A percentile compares a stretch with the other conserved stretches of the same genome.
phyloP scores from a whole-genome alignment of 2,329 filamentous ascomycete species.

The Ilyonectria robusta region DNA sequence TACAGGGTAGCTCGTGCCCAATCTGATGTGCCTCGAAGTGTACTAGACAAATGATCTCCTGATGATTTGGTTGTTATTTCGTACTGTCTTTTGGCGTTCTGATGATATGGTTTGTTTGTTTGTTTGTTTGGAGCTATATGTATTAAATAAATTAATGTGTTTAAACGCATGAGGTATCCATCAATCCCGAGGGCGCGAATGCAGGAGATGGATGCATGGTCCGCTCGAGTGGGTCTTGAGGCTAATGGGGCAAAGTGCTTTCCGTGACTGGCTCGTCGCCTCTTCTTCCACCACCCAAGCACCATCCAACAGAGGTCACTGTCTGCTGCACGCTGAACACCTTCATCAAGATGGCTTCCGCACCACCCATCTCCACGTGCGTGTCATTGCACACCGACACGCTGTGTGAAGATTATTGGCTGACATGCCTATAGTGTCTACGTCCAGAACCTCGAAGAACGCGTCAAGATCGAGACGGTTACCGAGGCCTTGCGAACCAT shows the following conservation, averaged over 20 bases:
- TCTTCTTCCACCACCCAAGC: background rate
- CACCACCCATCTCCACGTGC: slow-evolving; percentile 74
- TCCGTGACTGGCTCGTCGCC: background rate
- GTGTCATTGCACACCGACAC: slow-evolving; percentile 82
- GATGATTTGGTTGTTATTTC: too few relatives aligned
- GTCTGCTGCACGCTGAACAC: background rate
- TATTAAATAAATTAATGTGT: background rate
- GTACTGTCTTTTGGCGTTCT: too few relatives aligned
- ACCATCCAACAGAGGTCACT: background rate
- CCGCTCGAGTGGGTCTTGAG: background rate
- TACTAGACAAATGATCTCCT: too few relatives aligned
- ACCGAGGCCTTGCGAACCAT: slow-evolving; percentile 81
- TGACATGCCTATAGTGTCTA: slow-evolving; percentile 69
- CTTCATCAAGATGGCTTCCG: slow-evolving; percentile 53
- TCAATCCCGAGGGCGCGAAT: background rate
- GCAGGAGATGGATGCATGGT: background rate
- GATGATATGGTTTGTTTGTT: too few relatives aligned
- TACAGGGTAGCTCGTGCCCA: too few relatives aligned
- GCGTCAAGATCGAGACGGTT: slow-evolving; percentile 84
- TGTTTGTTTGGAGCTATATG: background rate
- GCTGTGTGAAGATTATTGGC: slow-evolving; percentile 54
- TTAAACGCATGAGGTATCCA: background rate
- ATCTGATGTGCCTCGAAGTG: too few relatives aligned
- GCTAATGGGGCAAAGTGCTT: background rate
- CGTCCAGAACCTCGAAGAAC: slow-evolving; percentile 91